Base-by-base conservation (phyloP, 805 yeast genomes). In the Candida cerambycidarum region DNA sequence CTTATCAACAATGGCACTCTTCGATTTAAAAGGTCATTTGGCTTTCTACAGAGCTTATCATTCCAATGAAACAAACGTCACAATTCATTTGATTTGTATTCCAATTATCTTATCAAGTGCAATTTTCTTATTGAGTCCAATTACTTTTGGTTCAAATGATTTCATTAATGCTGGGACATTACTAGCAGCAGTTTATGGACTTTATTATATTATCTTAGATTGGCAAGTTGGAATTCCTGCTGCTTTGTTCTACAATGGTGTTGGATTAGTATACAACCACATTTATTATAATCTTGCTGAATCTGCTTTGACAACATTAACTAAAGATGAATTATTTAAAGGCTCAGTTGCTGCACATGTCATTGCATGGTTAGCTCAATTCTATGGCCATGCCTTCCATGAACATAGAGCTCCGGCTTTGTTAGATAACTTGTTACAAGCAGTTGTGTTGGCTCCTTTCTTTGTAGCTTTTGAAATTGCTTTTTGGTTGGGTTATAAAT, bases 341-440 rank as follows among this genome's bases (percentile, higher is more conserved):
- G 49, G 42, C 10, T 69, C 79, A 0, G 43, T 67, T n/a, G 52
- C 42, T 1, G 52, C 78, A 13, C 85, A 84, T 58, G 58, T 74
- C 0, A 28, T 66, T 1, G 67, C 85, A 8, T 92, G 99, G 98
- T 55, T 80, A 12, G 80, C 79, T 5, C 98, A 93, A 56, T 89
- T 92, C 61, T 71, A 83, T 38, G 97, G 97, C 3, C 98, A 93
- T 58, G 92, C 85, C 1, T 71, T 76, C 9, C 86, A 80, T 56
- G 99, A 92, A 58, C 74, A 73, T 46, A 72, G 88, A 32, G 85
- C 89, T 0, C 99, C 99, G 0, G 97, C 98, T 0, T 63, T 92
- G 40, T 60, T 88, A 31, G 96, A 90, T 55, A 90, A 83, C 57
- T 67, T 89, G 34, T 65, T 83, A 4, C 97, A 89, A 57, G 93